phyloP scores from a whole-genome alignment of 495 filamentous ascomycete genomes.

The Jackrogersella multiformis region DNA sequence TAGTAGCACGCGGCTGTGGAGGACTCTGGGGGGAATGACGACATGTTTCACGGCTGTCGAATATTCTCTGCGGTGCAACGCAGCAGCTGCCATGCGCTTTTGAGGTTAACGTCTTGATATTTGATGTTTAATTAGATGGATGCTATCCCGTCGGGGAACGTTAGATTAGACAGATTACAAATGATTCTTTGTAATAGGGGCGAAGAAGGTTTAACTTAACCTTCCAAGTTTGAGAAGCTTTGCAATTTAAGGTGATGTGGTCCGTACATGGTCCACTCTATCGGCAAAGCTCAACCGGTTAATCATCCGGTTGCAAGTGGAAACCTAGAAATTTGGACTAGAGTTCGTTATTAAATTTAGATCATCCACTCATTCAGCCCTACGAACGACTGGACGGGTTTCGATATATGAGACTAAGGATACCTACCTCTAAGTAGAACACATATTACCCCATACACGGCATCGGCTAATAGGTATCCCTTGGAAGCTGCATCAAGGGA shows the following conservation, averaged over 20 bases:
- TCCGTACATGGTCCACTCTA: no score
- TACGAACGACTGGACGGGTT: conserved; percentile 1
- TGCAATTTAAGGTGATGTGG: conserved; percentile 24
- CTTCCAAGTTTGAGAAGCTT: conserved; percentile 1
- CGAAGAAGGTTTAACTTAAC: conserved; percentile 11
- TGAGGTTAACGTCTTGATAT: conserved; percentile 8
- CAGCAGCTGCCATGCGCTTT: conserved; percentile 23
- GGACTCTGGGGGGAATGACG: conserved; percentile 8
- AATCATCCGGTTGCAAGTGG: conserved; percentile 23
- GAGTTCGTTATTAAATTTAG: conserved; percentile 31
- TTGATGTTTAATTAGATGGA: no score
- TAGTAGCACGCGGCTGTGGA: not conserved
- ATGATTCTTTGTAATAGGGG: conserved; percentile 1
- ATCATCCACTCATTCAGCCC: conserved; percentile 31
- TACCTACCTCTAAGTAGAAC: not conserved
- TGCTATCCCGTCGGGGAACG: no score
- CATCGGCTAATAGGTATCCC: conserved; percentile 1
- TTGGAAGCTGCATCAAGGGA: not conserved
- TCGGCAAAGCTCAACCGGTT: conserved; percentile 22
- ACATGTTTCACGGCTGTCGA: conserved; percentile 29
- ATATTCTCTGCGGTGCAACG: conserved; percentile 34
- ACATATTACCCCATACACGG: not conserved
- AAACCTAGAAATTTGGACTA: conserved; percentile 24
- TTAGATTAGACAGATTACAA: not conserved
- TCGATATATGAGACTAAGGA: not conserved